phyloP scores from a whole-genome alignment of 148 eudicot species.

The Spergularia bocconei region DNA sequence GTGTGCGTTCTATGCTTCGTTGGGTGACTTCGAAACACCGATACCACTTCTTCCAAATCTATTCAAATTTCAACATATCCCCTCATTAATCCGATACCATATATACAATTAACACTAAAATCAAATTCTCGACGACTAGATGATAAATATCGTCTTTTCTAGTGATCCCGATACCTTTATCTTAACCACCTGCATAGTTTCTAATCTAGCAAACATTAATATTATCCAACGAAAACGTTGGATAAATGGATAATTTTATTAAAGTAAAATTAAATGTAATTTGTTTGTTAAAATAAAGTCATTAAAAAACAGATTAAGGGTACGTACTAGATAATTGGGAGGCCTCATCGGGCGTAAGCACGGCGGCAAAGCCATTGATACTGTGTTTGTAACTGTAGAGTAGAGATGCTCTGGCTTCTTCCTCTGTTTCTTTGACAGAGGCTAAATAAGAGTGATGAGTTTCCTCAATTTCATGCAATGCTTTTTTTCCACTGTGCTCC shows the following conservation, averaged over 20 bases:
- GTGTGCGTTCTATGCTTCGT: constrained; percentile 65
- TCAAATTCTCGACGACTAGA: too few relatives aligned
- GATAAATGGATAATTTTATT: too few relatives aligned
- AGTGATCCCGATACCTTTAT: too few relatives aligned
- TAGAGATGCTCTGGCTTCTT: constrained; percentile 68
- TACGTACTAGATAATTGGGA: constrained; percentile 50
- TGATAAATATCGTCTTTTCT: too few relatives aligned
- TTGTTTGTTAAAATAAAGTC: background rate
- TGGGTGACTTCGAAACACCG: constrained; percentile 61
- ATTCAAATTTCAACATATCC: background rate
- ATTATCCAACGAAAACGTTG: too few relatives aligned
- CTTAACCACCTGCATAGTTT: too few relatives aligned
- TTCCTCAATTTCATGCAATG: constrained; percentile 60
- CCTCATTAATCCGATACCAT: background rate
- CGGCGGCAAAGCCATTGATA: constrained; percentile 87
- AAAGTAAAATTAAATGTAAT: too few relatives aligned
- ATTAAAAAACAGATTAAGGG: background rate
- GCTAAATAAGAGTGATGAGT: constrained; percentile 57
- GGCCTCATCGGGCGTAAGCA: constrained; percentile 70
- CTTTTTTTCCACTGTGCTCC: constrained; percentile 61
- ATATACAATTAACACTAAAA: background rate
- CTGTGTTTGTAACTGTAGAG: constrained; percentile 79
- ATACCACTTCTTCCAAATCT: constrained; percentile 65
- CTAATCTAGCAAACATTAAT: too few relatives aligned
- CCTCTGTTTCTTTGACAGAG: constrained; percentile 62